Evolutionary conservation across 495 filamentous ascomycete species (phyloP).

Genomic region (Penicillium riverlandense): DNA sequence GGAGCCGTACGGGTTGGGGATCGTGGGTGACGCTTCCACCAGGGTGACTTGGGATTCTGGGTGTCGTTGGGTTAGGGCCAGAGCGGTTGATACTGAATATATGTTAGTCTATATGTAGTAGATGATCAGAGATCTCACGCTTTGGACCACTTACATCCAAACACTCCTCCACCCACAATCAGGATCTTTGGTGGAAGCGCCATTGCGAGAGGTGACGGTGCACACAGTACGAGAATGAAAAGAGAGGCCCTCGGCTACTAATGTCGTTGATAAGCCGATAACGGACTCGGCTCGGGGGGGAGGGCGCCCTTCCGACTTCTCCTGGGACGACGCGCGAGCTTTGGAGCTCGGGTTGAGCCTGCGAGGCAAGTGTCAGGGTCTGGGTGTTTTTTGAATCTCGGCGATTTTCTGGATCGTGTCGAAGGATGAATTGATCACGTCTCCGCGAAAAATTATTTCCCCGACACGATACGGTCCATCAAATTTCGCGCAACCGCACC

Average conservation of each 20-base stretch:
- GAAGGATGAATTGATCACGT: too few relatives aligned
- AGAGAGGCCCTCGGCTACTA: neutral
- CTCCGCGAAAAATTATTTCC: neutral
- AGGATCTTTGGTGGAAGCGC: slow-evolving; percentile 49
- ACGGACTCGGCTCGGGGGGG: slow-evolving; percentile 5
- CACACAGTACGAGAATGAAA: neutral
- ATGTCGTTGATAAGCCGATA: slow-evolving; percentile 8
- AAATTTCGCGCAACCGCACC: too few relatives aligned
- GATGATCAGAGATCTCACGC: too few relatives aligned
- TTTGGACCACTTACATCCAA: slow-evolving; percentile 47
- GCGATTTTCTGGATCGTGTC: too few relatives aligned
- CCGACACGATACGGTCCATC: neutral
- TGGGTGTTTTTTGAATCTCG: too few relatives aligned
- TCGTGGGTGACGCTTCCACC: slow-evolving; percentile 58
- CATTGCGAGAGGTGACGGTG: slow-evolving; percentile 17
- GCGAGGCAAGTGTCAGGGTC: too few relatives aligned
- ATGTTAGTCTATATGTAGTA: slow-evolving; percentile 3
- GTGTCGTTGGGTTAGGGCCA: slow-evolving; percentile 54
- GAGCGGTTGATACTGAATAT: slow-evolving; percentile 52
- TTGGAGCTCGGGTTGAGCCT: too few relatives aligned
- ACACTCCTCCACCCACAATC: slow-evolving; percentile 72
- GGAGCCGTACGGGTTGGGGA: slow-evolving; percentile 62
- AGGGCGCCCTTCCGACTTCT: too few relatives aligned
- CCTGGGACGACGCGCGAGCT: too few relatives aligned
- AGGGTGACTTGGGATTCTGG: slow-evolving; percentile 52